Base-by-base conservation (phyloP, 768 basidiomycete genomes). In the Mycena polygramma region DNA sequence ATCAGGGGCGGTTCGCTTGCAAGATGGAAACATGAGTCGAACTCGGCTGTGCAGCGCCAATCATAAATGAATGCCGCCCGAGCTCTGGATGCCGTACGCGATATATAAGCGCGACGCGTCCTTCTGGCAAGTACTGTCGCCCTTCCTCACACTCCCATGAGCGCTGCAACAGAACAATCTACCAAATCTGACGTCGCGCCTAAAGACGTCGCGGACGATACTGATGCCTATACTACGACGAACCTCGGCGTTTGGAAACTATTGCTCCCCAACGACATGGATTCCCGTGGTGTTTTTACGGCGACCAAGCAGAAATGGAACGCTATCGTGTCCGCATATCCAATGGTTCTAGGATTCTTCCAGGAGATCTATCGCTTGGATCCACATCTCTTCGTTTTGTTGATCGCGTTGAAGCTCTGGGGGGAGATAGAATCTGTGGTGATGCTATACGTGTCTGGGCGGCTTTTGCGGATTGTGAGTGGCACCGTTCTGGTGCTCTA, bases 171-270 rank as follows among this genome's bases (percentile, higher is more conserved):
- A 30, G 30, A 30, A 30, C 30, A 30, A 30, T 30, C 30, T 6
- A 30, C 2, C 30, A 30, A 30, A 30, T 6, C 30, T 6, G 3
- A 30, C 30, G 30, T 6, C n/a, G n/a, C n/a, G n/a, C n/a, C n/a
- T n/a, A n/a, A n/a, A 30, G 30, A 30, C 3, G 30, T 30, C 14
- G 41, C 43, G 36, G 37, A 62, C n/a, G 67, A 63, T 19, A 30
- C 41, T 43, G 53, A 68, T 24, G 20, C 43, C 0, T 69, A 63
- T 46, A 69, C 67, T 1, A 36, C 45, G 24, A 26, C 63, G 0
- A 35, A 71, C 0, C 65, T 71, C 37, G 70, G 70, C 2, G 70
- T 71, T 2, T 71, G 70, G 70, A 22, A 54, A 2, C 48, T 71
- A 14, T 54, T 71, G 13, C 36, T 71, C n/a, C 63, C 63, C 7